Base-by-base conservation (phyloP, 331 rosid species). In the Erythrophleum ivorense region DNA sequence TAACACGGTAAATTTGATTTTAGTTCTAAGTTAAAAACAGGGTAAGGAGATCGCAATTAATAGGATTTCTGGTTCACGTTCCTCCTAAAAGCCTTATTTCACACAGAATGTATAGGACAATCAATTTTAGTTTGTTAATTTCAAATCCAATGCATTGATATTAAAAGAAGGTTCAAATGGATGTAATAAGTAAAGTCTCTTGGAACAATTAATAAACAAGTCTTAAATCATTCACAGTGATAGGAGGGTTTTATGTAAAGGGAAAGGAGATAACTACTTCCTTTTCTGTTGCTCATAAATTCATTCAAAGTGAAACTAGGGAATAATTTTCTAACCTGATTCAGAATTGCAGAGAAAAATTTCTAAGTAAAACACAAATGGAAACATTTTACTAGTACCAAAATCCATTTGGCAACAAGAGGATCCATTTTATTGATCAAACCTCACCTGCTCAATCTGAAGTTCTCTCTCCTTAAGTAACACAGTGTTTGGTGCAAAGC, bases 381-480 rank as follows among this genome's bases (percentile, higher is more conserved):
- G 29, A 76, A 79, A 48, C 59, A 70, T 70, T 62, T 8, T 71
- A 63, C 81, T 36, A 73, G 71, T 45, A 38, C 36, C 54, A 69
- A 48, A 24, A 70, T 48, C 12, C 15, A 38, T 38, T 67, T 40
- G 49, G 31, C 72, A 7, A 15, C 16, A 67, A 67, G 72, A 8
- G 63, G 53, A 46, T 14, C 43, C 43, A 59, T 52, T 49, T 80
- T 74, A 68, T 74, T 13, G 60, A 68, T 24, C 12, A 46, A 70
- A 45, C 50, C 77, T 78, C 80, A 95, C 99, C 98, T 95, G 91
- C 78, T 88, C 90, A 73, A 93, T 89, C 80, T 83, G 71, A 80
- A 81, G 91, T 82, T 95, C 98, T 85, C 85, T 95, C 88, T 95
- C 98, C 88, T 86, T 88, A 69, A 93, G 89, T 64, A 93, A 69